Base-by-base conservation (phyloP, 2,329 filamentous ascomycete genomes). In the Colletotrichum sp. region DNA sequence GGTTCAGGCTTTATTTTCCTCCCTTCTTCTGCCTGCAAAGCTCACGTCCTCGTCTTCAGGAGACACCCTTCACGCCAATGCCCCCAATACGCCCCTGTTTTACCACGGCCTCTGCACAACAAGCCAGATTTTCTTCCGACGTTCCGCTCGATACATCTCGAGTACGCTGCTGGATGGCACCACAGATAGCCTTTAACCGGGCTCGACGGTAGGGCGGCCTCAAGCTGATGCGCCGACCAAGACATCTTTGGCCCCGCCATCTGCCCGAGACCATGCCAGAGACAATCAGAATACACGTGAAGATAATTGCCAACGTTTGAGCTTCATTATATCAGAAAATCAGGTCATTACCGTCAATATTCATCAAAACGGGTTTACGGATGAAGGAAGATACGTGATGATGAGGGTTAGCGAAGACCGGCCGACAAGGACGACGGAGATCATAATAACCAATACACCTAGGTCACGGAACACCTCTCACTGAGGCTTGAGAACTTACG, bases 121-220 rank as follows among this genome's bases (percentile, higher is more conserved):
- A 48, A n/a, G 1, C 0, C 0, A 6, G 6, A 21, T 4, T n/a
- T 48, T 9, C 1, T 48, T n/a, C 18, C 3, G 0, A 12, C 5
- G 3, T n/a, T 2, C 9, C 0, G 1, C 5, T 43, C 5, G n/a
- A 6, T 3, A 10, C 2, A 5, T 48, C 3, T 48, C 1, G 18
- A 12, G 3, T 1, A 1, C 38, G 5, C 18, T 43, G 38, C 2
- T 43, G 0, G 0, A 9, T 48, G 8, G 3, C 0, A 48, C 9
- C 18, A 48, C 0, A n/a, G 18, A n/a, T n/a, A n/a, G 18, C 1
- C 1, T n/a, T 0, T n/a, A 12, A 3, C 38, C 38, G 18, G 3
- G 9, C 5, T 43, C 38, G 38, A 43, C 0, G 38, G 0, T n/a
- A 48, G 9, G 5, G 38, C 9, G 0, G 18, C 18, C 0, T 48